Evolutionary conservation across 495 filamentous ascomycete genomes (phyloP), one percentile per base, ranked within the genome.

Genomic region (Penicillium alfredii): DNA sequence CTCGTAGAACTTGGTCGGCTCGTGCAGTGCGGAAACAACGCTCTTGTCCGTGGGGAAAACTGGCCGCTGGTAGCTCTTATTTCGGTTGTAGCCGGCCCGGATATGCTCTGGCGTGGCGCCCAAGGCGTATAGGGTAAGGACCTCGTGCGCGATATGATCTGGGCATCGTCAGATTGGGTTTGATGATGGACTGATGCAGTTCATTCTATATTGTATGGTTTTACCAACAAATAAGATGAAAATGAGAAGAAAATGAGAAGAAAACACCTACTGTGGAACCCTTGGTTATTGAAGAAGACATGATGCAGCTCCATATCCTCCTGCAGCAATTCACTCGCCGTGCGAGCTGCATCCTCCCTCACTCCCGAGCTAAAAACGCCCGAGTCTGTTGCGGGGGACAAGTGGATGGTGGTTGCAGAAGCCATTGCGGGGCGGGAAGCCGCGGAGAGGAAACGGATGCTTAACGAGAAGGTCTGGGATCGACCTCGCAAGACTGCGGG

Each of bases 61-160:
- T 0, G 71, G 62, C 7, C 77, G 66, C 51, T 94, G 87, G 38
- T 86, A 84, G 1, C 38, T 38, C 5, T 61, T 59, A 53, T 86
- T 84, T 4, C 60, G 48, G 10, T 74, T 58, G 47, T 84, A 90
- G 4, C 64, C 71, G 2, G 59, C 59, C 31, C 71, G 55, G n/a
- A 94, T 65, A 1, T 72, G 33, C 0, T 65, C 49, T 1, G 82
- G 52, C 0, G 68, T 53, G 10, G 84, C 83, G 6, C 81, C 78
- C n/a, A 92, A 74, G 22, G 81, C 80, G 52, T 77, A 93, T 33
- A 88, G 58, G n/a, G 77, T 77, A 6, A 93, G 69, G 8, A 92
- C 59, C 34, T 82, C 76, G 47, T 95, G 87, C 3, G 65, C 74
- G 36, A 92, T 84, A 58, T 90, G 68, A 42, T 75, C 65, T 62